Conservation (phyloP, 2,329 filamentous ascomycete species). For the Phialophora verrucosa region DNA sequence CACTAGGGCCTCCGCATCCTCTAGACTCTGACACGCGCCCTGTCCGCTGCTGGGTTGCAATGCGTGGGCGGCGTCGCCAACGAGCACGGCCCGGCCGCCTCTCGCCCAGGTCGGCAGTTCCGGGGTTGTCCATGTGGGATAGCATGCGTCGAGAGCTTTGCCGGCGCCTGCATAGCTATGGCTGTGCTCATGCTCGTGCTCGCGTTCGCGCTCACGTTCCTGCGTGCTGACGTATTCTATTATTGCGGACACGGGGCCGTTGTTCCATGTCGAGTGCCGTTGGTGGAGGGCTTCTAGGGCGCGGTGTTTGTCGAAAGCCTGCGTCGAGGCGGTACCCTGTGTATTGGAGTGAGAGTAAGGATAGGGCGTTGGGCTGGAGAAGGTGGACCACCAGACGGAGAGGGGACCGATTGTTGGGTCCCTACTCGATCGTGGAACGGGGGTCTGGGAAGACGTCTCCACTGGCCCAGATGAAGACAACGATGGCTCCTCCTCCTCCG, state of each 20-base stretch:
- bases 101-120: conserved; percentile 54
- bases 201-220: not conserved
- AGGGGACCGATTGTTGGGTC: conserved; percentile 41
- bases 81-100: conserved; percentile 55
- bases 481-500: conserved; percentile 22
- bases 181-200: not conserved
- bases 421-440: conserved; percentile 25
- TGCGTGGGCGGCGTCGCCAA: conserved; percentile 65
- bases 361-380: conserved; percentile 22
- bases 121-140: conserved; percentile 57
- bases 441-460: no score
- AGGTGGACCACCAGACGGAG: conserved; percentile 56
- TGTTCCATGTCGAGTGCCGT: conserved; percentile 54
- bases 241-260: conserved; percentile 53
- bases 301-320: conserved; percentile 26
- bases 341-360: conserved; percentile 7
- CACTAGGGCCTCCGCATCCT: conserved; percentile 58
- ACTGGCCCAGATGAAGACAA: no score
- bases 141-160: conserved; percentile 47
- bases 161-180: not conserved
- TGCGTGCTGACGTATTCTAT: conserved; percentile 43
- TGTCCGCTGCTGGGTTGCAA: conserved; percentile 61
- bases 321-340: not conserved
- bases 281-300: conserved; percentile 41
- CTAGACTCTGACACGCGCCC: conserved; percentile 61